A percentile compares a stretch with the other conserved stretches of the same genome.
phyloP scores from a whole-genome alignment of 2,329 filamentous ascomycete genomes.

The Penicillium sp. region DNA sequence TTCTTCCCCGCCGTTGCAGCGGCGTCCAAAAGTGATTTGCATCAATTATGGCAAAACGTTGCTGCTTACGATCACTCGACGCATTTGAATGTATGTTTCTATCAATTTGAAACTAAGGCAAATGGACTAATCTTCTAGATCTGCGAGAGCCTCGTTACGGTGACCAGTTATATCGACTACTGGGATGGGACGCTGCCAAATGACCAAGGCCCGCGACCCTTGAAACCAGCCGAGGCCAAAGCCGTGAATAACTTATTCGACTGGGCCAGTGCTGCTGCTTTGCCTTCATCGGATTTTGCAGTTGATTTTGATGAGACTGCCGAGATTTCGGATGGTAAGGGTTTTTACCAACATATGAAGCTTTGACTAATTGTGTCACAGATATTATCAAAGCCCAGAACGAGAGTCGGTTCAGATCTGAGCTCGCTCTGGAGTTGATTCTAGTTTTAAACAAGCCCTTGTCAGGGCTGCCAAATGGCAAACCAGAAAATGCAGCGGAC shows the following conservation, averaged over 20 bases:
- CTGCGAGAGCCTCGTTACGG: slow-evolving; percentile 34
- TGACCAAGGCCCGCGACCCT: slow-evolving; percentile 9
- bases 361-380: not conserved
- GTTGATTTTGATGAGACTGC: slow-evolving; percentile 26
- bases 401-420: slow-evolving; percentile 26
- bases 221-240: slow-evolving; percentile 24
- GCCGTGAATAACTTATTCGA: slow-evolving; percentile 29
- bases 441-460: slow-evolving; percentile 9
- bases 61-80: slow-evolving; percentile 20
- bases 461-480: slow-evolving; percentile 16
- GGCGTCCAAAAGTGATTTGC: slow-evolving; percentile 14
- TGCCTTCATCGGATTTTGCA: slow-evolving; percentile 36
- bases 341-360: not conserved
- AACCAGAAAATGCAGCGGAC: slow-evolving; percentile 22
- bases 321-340: slow-evolving; percentile 17
- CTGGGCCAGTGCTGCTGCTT: slow-evolving; percentile 32
- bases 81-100: slow-evolving; percentile 24
- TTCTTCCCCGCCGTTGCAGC: slow-evolving; percentile 3
- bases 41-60: slow-evolving; percentile 33
- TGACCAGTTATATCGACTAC: slow-evolving; percentile 23
- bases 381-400: slow-evolving; percentile 24
- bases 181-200: slow-evolving; percentile 17
- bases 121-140: slow-evolving; percentile 20
- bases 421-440: slow-evolving; percentile 30
- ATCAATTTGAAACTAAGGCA: not conserved